These are phyloP conservation scores for Debaryomyces prosopidis DNA, from an alignment of 805 yeast species.

Conservation along the genomic window DNA sequence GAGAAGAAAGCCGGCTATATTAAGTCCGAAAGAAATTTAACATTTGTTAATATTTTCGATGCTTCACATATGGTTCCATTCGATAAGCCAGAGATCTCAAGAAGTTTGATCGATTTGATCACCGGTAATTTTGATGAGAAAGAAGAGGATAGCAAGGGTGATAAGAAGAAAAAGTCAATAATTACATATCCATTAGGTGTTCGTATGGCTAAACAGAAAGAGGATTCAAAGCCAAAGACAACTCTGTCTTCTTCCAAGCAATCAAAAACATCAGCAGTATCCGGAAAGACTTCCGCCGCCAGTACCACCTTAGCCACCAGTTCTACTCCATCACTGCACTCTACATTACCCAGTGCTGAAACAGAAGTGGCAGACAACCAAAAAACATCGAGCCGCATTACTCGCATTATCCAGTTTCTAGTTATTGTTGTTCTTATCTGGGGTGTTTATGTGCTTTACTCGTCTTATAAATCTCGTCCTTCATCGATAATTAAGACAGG, in stretches of 20 bases:
- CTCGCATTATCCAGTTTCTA: conserved; percentile 40
- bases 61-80: conserved; percentile 95
- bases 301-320: not conserved
- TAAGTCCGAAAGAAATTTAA: conserved; percentile 62
- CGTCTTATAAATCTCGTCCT: conserved; percentile 38
- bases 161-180: conserved; percentile 17
- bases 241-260: not conserved
- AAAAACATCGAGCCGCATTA: conserved; percentile 21
- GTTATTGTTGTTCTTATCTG: conserved; percentile 39
- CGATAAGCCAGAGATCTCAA: conserved; percentile 68
- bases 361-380: conserved; percentile 1
- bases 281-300: not conserved
- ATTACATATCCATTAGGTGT: conserved; percentile 32
- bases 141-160: conserved; percentile 11
- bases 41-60: conserved; percentile 70
- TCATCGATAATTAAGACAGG: conserved; percentile 42
- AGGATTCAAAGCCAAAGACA: not conserved
- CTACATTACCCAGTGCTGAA: conserved; percentile 2
- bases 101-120: conserved; percentile 65
- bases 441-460: conserved; percentile 41
- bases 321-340: not conserved
- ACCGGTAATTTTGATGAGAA: conserved; percentile 29
- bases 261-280: not conserved
- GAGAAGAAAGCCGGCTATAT: conserved; percentile 38
- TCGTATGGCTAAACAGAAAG: conserved; percentile 9